Base-by-base conservation (phyloP, 805 yeast species). In the Suhomyces canberraensis region DNA sequence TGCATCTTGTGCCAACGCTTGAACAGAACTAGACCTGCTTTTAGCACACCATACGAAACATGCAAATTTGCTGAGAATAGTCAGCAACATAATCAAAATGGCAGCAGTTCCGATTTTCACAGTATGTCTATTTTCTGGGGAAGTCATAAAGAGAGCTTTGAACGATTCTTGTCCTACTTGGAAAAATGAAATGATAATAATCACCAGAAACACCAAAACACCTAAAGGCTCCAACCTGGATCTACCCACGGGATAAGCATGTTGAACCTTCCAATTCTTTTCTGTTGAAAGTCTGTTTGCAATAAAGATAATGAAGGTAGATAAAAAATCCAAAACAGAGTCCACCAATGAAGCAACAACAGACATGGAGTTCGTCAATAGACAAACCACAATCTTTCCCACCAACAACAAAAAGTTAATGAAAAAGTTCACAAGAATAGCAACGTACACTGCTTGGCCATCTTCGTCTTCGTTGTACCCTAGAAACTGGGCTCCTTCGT, bases 1-100 rank as follows among this genome's bases (percentile, higher is more conserved):
- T 0, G 93, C 93, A 59, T 85, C 95, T 56, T 84, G 91, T 2
- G 90, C 86, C 37, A 84, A 63, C 0, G 95, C 95, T 51, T 79
- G 83, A 2, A 85, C 81, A 0, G 89, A 78, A 13, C 82, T 74
- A 11, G 87, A 80, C 13, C 70, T 61, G 42, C 82, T 72, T 11
- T 66, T 59, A 26, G 73, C 62, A 52, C 91, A 84, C 77, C 84
- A 76, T 9, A 74, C 19, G 70, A 76, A 85, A 48, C 88, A 79
- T 1, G 66, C 69, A 4, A 79, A 46, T 51, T 84, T 84, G 19
- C 75, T 66, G 3, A 74, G 49, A 14, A 84, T 78, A 0, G 95
- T 85, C 13, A 72, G 37, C 0, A 67, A 33, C 93, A 84, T 85
- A 39, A 84, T 81, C 1, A 50, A 39, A 1, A 75, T 54, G 0